Conservation (phyloP, 1,284 basidiomycete genomes). For the Fistulina hepatica region DNA sequence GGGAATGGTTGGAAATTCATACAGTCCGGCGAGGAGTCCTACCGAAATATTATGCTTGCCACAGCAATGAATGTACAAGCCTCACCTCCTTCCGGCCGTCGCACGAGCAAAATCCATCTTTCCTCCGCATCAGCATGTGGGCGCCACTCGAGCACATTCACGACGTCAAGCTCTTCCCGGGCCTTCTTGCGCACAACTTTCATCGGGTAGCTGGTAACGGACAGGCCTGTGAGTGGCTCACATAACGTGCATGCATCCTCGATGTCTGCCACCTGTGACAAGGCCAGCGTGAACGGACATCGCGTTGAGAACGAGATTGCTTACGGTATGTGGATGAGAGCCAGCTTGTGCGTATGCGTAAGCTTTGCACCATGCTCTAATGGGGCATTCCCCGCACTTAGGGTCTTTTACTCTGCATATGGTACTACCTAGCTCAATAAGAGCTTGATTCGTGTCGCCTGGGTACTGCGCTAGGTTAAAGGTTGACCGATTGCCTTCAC, state of each 20-base stretch:
- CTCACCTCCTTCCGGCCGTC: slow-evolving; percentile 76
- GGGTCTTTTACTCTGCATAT: slow-evolving; percentile 82
- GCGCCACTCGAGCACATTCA: slow-evolving; percentile 78
- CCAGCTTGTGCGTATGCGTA: slow-evolving; percentile 26
- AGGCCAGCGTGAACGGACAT: neutral
- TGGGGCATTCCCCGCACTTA: slow-evolving; percentile 61
- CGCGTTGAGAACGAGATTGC: slow-evolving; percentile 1
- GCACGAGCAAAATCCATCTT: slow-evolving; percentile 64
- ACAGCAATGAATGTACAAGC: slow-evolving; percentile 11
- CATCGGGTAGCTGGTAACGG: slow-evolving; percentile 78
- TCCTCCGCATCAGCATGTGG: slow-evolving; percentile 22
- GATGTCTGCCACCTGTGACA: slow-evolving; percentile 36
- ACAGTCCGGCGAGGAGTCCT: slow-evolving; percentile 85
- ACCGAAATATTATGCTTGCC: slow-evolving; percentile 6
- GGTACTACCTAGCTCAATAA: slow-evolving; percentile 84
- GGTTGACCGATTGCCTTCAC: neutral
- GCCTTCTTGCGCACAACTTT: slow-evolving; percentile 75
- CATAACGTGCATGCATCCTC: slow-evolving; percentile 72
- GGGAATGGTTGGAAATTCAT: slow-evolving; percentile 65
- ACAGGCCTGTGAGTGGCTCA: slow-evolving; percentile 38
- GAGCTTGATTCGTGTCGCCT: slow-evolving; percentile 82
- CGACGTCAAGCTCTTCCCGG: slow-evolving; percentile 76
- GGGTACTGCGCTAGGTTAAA: slow-evolving; percentile 31
- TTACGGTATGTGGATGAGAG: neutral
- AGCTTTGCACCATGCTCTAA: slow-evolving; percentile 59